phyloP scores from a whole-genome alignment of 805 yeast species.

The Lachancea sp. region DNA sequence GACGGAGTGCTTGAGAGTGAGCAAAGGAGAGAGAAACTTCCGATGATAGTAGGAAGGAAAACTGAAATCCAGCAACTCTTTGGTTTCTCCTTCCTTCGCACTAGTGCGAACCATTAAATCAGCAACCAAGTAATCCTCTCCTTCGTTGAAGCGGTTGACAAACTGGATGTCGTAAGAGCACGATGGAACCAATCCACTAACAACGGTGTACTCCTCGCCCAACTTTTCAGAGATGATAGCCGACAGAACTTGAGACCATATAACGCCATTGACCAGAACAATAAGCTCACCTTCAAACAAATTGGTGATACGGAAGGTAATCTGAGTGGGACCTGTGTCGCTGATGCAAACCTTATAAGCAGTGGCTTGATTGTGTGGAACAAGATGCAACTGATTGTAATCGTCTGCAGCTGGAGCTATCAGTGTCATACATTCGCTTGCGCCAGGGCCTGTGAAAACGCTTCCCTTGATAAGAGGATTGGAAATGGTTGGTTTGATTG shows the following conservation, averaged over 20 bases:
- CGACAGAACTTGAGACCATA: conserved; percentile 60
- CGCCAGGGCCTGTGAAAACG: conserved; percentile 27
- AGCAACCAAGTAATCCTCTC: conserved; percentile 33
- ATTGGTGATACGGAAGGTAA: conserved; percentile 45
- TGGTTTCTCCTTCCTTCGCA: conserved; percentile 13
- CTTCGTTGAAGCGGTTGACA: conserved; percentile 32
- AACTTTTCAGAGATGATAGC: conserved; percentile 35
- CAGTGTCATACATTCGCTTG: conserved; percentile 33
- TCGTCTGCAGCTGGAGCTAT: conserved; percentile 30
- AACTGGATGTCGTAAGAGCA: conserved; percentile 56
- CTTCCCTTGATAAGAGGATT: conserved; percentile 23
- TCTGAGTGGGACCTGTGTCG: conserved; percentile 46
- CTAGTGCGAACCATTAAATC: conserved; percentile 37
- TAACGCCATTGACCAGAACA: conserved; percentile 55
- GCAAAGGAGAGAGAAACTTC: conserved; percentile 48
- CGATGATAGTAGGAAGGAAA: conserved; percentile 33
- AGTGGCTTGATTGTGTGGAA: conserved; percentile 27
- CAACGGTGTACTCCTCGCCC: conserved; percentile 47
- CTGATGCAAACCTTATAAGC: conserved; percentile 38
- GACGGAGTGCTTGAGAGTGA: conserved; percentile 59
- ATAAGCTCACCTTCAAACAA: conserved; percentile 38
- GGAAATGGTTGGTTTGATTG: conserved; percentile 22
- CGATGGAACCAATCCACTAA: conserved; percentile 58
- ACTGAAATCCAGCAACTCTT: conserved; percentile 25
- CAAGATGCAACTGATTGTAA: conserved; percentile 25